Conservation (phyloP, 805 yeast genomes). For the Ogataea paraovalis region DNA sequence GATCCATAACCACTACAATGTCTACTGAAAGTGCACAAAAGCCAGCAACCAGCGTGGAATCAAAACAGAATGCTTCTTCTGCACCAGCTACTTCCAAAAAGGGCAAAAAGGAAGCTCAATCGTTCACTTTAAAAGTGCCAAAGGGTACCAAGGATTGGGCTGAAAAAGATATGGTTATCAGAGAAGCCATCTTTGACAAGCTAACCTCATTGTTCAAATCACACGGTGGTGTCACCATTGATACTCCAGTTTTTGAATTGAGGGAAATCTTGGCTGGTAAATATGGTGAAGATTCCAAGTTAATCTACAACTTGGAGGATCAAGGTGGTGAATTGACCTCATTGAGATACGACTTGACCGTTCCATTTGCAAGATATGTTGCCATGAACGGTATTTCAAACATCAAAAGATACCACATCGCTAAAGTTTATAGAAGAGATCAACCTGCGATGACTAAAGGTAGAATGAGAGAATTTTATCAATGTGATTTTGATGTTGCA, state of each 20-base stretch:
- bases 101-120: constrained; percentile 45
- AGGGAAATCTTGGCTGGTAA: constrained; percentile 95
- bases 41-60: background rate
- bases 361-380: constrained; percentile 95
- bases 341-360: constrained; percentile 93
- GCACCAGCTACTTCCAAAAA: constrained; percentile 16
- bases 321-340: constrained; percentile 99
- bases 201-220: constrained; percentile 76
- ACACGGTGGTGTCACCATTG: constrained; percentile 98
- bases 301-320: constrained; percentile 93
- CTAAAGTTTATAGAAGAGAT: constrained; percentile 97
- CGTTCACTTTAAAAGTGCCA: constrained; percentile 86
- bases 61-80: background rate
- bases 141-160: constrained; percentile 99
- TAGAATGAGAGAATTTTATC: constrained; percentile 98
- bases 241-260: constrained; percentile 96
- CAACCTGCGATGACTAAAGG: constrained; percentile 99
- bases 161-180: constrained; percentile 92
- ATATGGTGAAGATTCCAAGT: constrained; percentile 97
- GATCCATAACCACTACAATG: background rate
- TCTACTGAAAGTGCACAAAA: background rate
- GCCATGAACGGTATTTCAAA: constrained; percentile 90
- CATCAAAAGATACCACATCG: constrained; percentile 94
- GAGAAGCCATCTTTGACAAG: constrained; percentile 80
- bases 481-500: constrained; percentile 97